Base-by-base conservation (phyloP, 1,139 yeast genomes). In the Arxiozyma bovina region DNA sequence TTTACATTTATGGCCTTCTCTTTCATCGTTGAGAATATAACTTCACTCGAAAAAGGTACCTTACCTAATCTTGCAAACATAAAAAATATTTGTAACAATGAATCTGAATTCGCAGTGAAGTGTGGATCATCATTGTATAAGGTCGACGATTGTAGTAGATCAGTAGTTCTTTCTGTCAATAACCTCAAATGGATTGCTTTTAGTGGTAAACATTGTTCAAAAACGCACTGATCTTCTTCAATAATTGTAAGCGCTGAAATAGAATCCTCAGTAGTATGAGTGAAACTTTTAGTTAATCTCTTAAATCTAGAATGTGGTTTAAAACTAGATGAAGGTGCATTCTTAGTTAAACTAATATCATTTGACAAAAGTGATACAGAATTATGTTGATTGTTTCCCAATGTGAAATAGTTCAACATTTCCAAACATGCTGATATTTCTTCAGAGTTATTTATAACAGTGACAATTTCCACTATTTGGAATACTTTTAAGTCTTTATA, bases 131-230 rank as follows among this genome's bases (percentile, higher is more conserved):
- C 65, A 48, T 68, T 67, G 51, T 68, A 68, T 30, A 74, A 71
- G 1, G 73, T 65, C 3, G 87, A 82, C 1, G 87, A 87, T 61
- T 82, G 87, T 53, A 84, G 74, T 52, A 84, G 70, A 67, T 84
- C 86, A 0, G 87, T 81, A 0, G 88, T 83, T 67, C 90, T 74
- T 49, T 85, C 83, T 1, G 85, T 79, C 54, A 84, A 73, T 45
- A 81, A 80, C 55, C 83, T 74, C 55, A 83, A 68, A 60, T 82
- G 82, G 8, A 83, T 69, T 0, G 84, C 87, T 60, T 76, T 78
- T 48, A 82, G 72, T 1, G 77, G 74, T 9, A 73, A 57, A 11
- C 64, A 61, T 3, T 54, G 50, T 42, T 65, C 65, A 45, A 61
- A 58, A 9, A 61, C 63, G 4, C 53, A 49, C 15, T 57, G 53